Conservation (phyloP, 2,329 filamentous ascomycete genomes). For the Erysiphe pulchra region DNA sequence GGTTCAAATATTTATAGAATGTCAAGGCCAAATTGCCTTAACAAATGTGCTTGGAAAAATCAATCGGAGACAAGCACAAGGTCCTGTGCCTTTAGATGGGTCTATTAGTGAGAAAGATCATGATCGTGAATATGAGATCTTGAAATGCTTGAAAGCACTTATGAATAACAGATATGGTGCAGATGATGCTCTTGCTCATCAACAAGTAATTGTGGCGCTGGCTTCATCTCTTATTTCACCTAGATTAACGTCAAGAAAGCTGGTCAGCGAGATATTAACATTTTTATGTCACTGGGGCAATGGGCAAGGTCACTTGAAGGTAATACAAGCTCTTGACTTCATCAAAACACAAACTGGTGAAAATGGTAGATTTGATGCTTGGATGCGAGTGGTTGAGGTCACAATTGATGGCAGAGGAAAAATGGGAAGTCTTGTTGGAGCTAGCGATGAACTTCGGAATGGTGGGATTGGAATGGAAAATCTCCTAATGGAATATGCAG, state of each 20-base stretch:
- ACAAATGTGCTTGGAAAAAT: slow-evolving; percentile 86
- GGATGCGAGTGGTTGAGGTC: slow-evolving; percentile 96
- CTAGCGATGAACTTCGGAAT: slow-evolving; percentile 84
- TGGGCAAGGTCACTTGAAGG: slow-evolving; percentile 72
- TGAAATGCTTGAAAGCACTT: slow-evolving; percentile 87
- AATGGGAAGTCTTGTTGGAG: slow-evolving; percentile 93
- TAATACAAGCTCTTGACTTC: slow-evolving; percentile 76
- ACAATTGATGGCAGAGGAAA: slow-evolving; percentile 92
- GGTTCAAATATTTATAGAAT: slow-evolving; percentile 92
- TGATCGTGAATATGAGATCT: slow-evolving; percentile 71
- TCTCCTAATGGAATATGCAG: slow-evolving; percentile 93
- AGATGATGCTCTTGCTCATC: slow-evolving; percentile 76
- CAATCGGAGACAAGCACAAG: slow-evolving; percentile 60
- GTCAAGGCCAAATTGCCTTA: slow-evolving; percentile 85
- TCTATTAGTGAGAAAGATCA: slow-evolving; percentile 37
- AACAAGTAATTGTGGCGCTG: slow-evolving; percentile 71
- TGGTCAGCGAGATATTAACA: slow-evolving; percentile 87
- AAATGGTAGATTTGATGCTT: slow-evolving; percentile 87
- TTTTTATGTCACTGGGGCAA: slow-evolving; percentile 90
- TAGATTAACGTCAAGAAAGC: slow-evolving; percentile 70
- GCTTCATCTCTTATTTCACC: slow-evolving; percentile 71
- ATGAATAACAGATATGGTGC: slow-evolving; percentile 99
- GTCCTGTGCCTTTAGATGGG: slow-evolving; percentile 26
- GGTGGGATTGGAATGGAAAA: slow-evolving; percentile 98
- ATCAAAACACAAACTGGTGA: slow-evolving; percentile 74